A percentile compares a stretch with the other conserved stretches of the same genome.
Evolutionary conservation across 106 monocot species (phyloP).

Genomic region (Dendrobium nobile): DNA sequence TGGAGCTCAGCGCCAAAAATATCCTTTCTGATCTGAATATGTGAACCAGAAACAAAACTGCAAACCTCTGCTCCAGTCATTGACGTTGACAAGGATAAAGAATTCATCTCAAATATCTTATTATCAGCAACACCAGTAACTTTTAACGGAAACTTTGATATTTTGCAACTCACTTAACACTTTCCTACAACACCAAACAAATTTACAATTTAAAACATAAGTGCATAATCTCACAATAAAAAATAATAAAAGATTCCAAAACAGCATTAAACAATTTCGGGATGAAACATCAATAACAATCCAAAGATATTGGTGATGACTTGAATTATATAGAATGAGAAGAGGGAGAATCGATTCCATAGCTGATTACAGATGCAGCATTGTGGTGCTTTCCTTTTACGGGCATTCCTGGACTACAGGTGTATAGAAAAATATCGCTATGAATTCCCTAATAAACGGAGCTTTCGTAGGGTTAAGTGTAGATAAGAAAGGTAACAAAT

Average conservation of each 20-base stretch:
- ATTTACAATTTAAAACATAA: not conserved
- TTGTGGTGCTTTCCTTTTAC: not conserved
- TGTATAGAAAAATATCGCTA: not conserved
- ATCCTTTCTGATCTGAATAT: constrained; percentile 25
- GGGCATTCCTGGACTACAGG: not conserved
- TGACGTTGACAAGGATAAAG: constrained; percentile 30
- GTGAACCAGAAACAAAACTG: constrained; percentile 53
- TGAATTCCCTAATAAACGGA: not conserved
- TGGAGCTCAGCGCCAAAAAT: constrained; percentile 7
- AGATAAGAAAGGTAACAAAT: not conserved
- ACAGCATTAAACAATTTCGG: not conserved
- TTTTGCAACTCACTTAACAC: not conserved
- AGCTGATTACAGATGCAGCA: not conserved
- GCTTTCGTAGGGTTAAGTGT: not conserved
- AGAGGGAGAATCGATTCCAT: not conserved
- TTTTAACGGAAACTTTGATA: not conserved
- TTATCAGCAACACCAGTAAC: not conserved
- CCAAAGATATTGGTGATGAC: not conserved
- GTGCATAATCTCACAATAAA: not conserved
- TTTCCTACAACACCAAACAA: not conserved
- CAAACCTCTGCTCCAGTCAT: constrained; percentile 27
- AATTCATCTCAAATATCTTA: constrained; percentile 26
- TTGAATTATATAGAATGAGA: not conserved
- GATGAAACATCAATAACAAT: not conserved
- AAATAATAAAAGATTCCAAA: not conserved